Evolutionary conservation across 306 rosid species (phyloP), one percentile per base, ranked within the genome.

Genomic region (Potentilla sterilis): DNA sequence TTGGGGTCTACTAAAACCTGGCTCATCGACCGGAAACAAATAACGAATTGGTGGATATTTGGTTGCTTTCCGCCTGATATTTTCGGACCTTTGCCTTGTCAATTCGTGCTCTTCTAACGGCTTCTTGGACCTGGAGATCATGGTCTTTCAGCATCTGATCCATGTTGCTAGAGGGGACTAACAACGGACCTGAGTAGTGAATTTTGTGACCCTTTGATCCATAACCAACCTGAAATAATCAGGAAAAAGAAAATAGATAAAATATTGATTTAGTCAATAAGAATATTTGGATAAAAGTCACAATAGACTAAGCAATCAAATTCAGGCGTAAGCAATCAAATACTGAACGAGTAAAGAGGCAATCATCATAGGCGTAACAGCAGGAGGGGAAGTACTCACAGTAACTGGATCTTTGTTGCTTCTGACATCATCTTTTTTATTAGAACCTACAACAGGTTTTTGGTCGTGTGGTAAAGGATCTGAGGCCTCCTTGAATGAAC

Each of bases 81-180:
- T 87, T 92, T 78, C 96, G 80, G 80, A 82, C 80, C 83, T 88
- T 92, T 13, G 99, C 99, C 86, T 92, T 95, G 91, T 90, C 97
- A 2, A 92, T 77, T 6, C 97, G 96, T 2, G 97, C 89, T 80
- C 96, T 87, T 88, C 98, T 81, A 72, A 84, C 96, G 3, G 92
- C 98, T 85, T 96, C 99, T 77, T 96, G 99, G 80, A 96, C 92
- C 28, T 96, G 99, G 54, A 97, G 92, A 78, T 96, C 98, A 0
- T 96, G 98, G 81, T 96, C 99, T 86, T 96, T 96, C 85, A 96
- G 81, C 98, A 92, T 85, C 89, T 96, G 99, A 61, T 95, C 99
- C 92, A 85, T 83, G 87, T 96, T 96, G 83, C 91, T 86, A 14
- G 98, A 92, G n/a, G 97, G 97, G 73, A 90, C 97, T 13, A 96